A percentile compares a stretch with the other conserved stretches of the same genome.
phyloP scores from a whole-genome alignment of 192 early-diverging fungal genomes.

The Phycomyces nitens region DNA sequence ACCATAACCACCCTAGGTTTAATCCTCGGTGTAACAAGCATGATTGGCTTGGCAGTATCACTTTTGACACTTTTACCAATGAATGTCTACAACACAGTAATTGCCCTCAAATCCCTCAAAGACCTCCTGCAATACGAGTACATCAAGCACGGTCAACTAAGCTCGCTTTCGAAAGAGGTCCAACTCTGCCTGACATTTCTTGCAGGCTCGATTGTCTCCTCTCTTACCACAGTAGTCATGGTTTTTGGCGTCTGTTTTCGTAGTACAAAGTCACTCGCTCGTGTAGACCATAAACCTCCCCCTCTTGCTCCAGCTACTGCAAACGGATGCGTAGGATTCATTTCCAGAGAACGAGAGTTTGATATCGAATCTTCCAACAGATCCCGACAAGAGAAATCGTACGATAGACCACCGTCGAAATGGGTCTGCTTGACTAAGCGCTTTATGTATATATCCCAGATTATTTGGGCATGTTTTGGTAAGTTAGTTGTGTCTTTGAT shows the following conservation, averaged over 20 bases:
- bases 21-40: not conserved
- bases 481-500: not conserved
- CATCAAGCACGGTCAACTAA: not conserved
- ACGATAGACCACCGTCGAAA: not conserved
- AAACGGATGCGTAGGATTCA: no score
- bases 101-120: not conserved
- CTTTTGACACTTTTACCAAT: not conserved
- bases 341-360: not conserved
- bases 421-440: not conserved
- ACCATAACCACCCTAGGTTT: not conserved
- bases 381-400: not conserved
- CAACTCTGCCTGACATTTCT: not conserved
- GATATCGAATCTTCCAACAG: not conserved
- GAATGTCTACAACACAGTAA: conserved; percentile 1
- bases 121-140: not conserved
- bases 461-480: conserved; percentile 3
- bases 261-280: not conserved
- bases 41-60: not conserved
- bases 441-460: not conserved
- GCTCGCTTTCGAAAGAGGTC: not conserved
- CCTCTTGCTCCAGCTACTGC: no score
- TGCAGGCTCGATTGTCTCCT: not conserved
- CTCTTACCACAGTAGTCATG: not conserved
- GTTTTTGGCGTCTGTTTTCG: not conserved
- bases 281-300: not conserved